Evolutionary conservation across 768 basidiomycete genomes (phyloP), one percentile per base, ranked within the genome.

Genomic region (Agrocybe chaxingu): DNA sequence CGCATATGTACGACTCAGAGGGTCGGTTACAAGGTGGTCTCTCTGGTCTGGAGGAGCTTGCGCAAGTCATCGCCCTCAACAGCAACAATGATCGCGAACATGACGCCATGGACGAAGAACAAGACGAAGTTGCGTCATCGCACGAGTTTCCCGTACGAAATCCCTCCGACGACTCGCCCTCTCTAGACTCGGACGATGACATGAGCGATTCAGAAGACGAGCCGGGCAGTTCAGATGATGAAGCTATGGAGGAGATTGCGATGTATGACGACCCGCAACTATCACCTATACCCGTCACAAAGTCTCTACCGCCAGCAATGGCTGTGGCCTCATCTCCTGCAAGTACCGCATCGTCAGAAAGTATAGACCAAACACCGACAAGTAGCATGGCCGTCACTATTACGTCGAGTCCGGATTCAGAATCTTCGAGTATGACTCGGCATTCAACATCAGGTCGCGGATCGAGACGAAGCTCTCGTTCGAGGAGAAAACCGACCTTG

Each of bases 21-120:
- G 96, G 96, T 13, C 82, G 90, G 24, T 70, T 99, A 38, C 83
- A 86, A 57, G 93, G 93, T n/a, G 95, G 96, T 4, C 69, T 97
- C 8, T 72, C 82, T 1, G 85, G 87, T 9, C 72, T 97, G 47
- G 94, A 97, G 63, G 86, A 90, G 48, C 73, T 99, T 6, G 92
- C 94, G 0, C 82, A 84, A 24, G 90, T 95, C 2, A 88, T 97
- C 11, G 79, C 84, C 0, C 72, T 85, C 41, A 67, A 67, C 42
- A 81, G 80, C 43, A 76, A 74, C 18, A 78, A 78, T 9, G 77
- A 78, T 12, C 79, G 78, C 3, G 70, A 68, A 11, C 77, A 81
- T 48, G 72, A 76, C 31, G 66, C 73, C 8, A 80, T 80, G 66
- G 82, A 85, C 36, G 83, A 84, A 34, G 75, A 73, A 41, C 70